phyloP scores from a whole-genome alignment of 352 stramenopile genomes.

The Pythium coloratum region DNA sequence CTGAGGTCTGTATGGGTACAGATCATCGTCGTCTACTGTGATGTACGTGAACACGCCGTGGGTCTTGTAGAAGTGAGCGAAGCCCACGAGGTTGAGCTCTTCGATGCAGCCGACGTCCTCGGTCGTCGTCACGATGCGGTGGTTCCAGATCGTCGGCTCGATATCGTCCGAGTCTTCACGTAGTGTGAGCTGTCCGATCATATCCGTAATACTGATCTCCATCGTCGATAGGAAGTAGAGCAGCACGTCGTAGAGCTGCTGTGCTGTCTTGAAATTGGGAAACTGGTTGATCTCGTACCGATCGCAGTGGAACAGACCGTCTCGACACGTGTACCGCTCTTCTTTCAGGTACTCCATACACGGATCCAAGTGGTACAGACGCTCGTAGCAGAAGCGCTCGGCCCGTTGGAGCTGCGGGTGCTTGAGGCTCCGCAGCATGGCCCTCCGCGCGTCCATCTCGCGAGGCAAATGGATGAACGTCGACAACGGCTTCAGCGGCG shows the following conservation, averaged over 20 bases:
- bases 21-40: conserved; percentile 39
- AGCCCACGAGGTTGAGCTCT: conserved; percentile 23
- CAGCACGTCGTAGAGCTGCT: conserved; percentile 45
- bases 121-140: conserved; percentile 37
- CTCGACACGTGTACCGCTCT: not conserved
- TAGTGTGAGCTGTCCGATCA: conserved; percentile 41
- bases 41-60: conserved; percentile 31
- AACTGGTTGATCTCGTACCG: conserved; percentile 43
- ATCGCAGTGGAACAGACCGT: conserved; percentile 3
- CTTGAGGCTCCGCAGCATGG: not conserved
- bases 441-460: not conserved
- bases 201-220: conserved; percentile 51
- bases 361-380: not conserved
- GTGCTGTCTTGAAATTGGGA: conserved; percentile 33
- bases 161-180: conserved; percentile 46
- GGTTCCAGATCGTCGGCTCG: conserved; percentile 33
- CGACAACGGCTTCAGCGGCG: not conserved
- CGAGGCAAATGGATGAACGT: conserved; percentile 1
- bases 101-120: conserved; percentile 11
- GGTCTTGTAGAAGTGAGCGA: conserved; percentile 31
- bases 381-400: not conserved
- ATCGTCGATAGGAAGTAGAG: conserved; percentile 41
- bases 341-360: not conserved
- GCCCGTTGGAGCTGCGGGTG: not conserved
- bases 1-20: conserved; percentile 37